Conservation (phyloP, 768 basidiomycete species). For the Scleroderma citrinum region DNA sequence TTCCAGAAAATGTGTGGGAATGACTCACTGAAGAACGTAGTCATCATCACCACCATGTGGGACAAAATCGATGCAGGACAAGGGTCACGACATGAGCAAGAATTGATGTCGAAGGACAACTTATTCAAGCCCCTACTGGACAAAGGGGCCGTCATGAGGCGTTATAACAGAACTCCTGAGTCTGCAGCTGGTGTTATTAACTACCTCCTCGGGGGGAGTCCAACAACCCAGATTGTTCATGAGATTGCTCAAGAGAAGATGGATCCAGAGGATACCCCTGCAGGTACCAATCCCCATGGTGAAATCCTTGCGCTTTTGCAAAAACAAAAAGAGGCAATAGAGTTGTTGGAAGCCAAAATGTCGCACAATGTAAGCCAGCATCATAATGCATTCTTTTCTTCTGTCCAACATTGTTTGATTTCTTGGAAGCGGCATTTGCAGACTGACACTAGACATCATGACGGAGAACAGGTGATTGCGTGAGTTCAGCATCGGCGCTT, state of each 20-base stretch:
- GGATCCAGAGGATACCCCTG: not conserved
- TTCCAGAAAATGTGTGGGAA: slow-evolving; percentile 42
- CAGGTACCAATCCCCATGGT: not conserved
- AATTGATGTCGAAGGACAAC: slow-evolving; percentile 10
- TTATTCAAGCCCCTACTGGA: not conserved
- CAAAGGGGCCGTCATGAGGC: not conserved
- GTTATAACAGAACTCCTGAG: not conserved
- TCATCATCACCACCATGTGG: slow-evolving; percentile 45
- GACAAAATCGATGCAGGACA: slow-evolving; percentile 23
- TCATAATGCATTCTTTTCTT: no score
- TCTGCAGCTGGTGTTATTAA: not conserved
- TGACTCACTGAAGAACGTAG: slow-evolving; percentile 36
- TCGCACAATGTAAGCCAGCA: no score
- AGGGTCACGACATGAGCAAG: slow-evolving; percentile 31
- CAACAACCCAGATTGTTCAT: not conserved
- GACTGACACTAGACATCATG: no score
- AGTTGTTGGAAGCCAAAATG: not conserved
- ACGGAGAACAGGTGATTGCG: no score
- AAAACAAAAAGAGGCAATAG: not conserved
- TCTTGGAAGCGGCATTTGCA: no score
- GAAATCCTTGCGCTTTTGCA: not conserved
- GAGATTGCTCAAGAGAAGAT: not conserved
- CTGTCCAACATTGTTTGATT: no score
- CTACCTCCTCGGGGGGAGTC: not conserved
- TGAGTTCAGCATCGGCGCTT: no score